Conservation (phyloP, 768 basidiomycete genomes). For the Stropharia rugosoannulata region DNA sequence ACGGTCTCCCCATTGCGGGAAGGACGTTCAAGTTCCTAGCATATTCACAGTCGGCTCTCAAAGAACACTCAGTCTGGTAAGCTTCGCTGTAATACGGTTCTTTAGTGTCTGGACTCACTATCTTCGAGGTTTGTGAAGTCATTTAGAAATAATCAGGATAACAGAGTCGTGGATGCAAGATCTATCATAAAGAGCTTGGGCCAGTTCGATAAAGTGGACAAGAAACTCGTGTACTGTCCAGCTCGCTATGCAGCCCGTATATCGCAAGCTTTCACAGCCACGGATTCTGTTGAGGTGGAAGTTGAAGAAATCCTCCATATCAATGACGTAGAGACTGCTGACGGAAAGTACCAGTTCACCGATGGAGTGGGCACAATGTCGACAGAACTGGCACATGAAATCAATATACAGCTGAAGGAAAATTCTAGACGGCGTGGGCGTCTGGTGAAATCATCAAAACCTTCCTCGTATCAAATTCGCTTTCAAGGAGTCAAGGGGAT, state of each 20-base stretch:
- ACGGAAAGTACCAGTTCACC: conserved; percentile 51
- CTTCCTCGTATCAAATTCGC: conserved; percentile 59
- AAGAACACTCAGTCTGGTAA: conserved; percentile 60
- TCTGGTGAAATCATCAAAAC: conserved; percentile 27
- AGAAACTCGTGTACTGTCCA: conserved; percentile 52
- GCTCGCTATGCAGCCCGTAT: conserved; percentile 72
- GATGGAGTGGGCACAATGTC: conserved; percentile 74
- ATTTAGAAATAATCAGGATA: conserved; percentile 37
- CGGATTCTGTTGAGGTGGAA: conserved; percentile 52
- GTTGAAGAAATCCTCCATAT: conserved; percentile 47
- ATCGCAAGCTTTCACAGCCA: conserved; percentile 75
- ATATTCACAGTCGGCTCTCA: conserved; percentile 75
- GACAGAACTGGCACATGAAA: conserved; percentile 46
- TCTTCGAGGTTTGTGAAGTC: conserved; percentile 58
- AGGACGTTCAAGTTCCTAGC: conserved; percentile 62
- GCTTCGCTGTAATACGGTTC: conserved; percentile 3
- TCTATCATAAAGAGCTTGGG: conserved; percentile 57
- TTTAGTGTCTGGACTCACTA: neutral
- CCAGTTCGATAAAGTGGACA: conserved; percentile 49
- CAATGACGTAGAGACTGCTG: conserved; percentile 32
- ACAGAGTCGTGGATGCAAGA: conserved; percentile 34
- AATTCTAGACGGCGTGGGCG: conserved; percentile 31
- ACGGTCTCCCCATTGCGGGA: conserved; percentile 54
- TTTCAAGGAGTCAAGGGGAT: conserved; percentile 68
- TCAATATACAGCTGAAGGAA: conserved; percentile 41